Base-by-base conservation (phyloP, 257 asterid species). In the Fraxinus cuspidata region DNA sequence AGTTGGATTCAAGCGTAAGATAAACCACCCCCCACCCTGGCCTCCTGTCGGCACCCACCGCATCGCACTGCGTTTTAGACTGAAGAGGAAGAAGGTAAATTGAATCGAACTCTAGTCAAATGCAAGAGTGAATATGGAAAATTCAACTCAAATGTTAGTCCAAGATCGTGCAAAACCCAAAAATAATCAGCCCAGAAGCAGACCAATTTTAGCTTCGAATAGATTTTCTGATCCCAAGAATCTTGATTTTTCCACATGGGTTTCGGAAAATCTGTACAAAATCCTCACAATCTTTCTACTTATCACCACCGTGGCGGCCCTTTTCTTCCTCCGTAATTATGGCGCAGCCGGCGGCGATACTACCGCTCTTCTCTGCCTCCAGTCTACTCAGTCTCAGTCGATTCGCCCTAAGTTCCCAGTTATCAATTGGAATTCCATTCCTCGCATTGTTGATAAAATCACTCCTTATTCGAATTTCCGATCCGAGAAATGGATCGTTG, bases 401-500 rank as follows among this genome's bases (percentile, higher is more conserved):
- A 85, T 89, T 68, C 96, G 80, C 80, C 92, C 92, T 63, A 89
- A 96, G 80, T 86, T 88, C 42, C 99, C 97, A 1, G 73, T 72
- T 72, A 81, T 96, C 37, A 83, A 86, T 64, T 96, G 97, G 97
- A 93, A 89, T 34, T 86, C 91, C 1, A 77, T 93, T 35, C 77
- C 81, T 77, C 84, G 90, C 60, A 85, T 92, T 80, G 78, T 32
- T 23, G 99, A 96, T 80, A 90, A 81, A 63, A 71, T 87, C 1
- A 87, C 97, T 8, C 94, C 96, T 5, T 96, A 74, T 71, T 84
- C 96, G 10, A 86, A 74, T 75, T 96, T 96, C 79, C 86, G 89
- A 88, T 90, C 97, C 63, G 97, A 92, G 85, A 88, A 92, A 79
- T 96, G 99, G 98, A 86, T 96, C 79, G 93, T 93, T 9, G 97